Base-by-base conservation (phyloP, 2,329 filamentous ascomycete genomes). In the Juglanconis sp. region DNA sequence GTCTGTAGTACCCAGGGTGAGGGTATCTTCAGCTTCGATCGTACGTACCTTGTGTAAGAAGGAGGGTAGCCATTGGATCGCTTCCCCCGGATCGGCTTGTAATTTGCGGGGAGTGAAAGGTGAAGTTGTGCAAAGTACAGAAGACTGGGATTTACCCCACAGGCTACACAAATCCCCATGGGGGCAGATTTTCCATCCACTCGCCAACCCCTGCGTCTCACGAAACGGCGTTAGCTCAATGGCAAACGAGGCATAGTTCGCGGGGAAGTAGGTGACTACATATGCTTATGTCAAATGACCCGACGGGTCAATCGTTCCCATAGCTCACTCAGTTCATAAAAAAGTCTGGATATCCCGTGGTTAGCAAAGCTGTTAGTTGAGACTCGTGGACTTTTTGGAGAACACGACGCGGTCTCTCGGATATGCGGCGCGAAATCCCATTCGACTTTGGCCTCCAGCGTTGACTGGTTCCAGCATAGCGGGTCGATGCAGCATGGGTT, bases 111-210 rank as follows among this genome's bases (percentile, higher is more conserved):
- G 56, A 52, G 32, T 48, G 35, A 32, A 38, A 42, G n/a, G 38
- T 38, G 34, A 47, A 7, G 34, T n/a, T 48, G 44, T 44, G 8
- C 42, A 38, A 24, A 24, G 24, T 24, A 6, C 10, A 7, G 11
- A 5, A 35, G 49, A 10, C 34, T 17, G 35, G 51, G 11, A 15
- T 40, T 31, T 54, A 55, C 57, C 52, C 57, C 57, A 55, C 52
- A 59, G 17, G 8, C 44, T 46, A 36, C 55, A 50, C 34, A 50
- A 50, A 5, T 32, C 46, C 35, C 50, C 24, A 38, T 55, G 60
- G 38, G 31, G 53, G 36, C 40, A 50, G 46, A 57, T 60, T 63
- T 62, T 54, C 60, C 60, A 57, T 62, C 60, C 60, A 62, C 60
- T 62, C 24, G 57, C 24, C n/a, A 30, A 35, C 49, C 50, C 57